Evolutionary conservation across 2,329 filamentous ascomycete genomes (phyloP).

Genomic region (Parafenestella ontariensis): DNA sequence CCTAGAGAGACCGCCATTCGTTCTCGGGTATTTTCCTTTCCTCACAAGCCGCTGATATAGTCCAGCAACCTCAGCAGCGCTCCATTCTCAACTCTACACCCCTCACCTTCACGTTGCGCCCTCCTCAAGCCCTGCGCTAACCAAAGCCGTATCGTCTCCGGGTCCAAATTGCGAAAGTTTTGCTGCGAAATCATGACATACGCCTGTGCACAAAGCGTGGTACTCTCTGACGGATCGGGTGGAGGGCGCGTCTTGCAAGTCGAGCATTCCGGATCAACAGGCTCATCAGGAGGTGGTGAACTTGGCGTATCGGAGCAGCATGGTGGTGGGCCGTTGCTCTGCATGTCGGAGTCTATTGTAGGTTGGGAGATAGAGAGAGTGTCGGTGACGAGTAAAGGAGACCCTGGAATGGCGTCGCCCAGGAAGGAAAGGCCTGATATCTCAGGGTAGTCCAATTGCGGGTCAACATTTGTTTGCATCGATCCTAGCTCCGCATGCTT

Average conservation of each 20-base stretch:
- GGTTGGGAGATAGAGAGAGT: slow-evolving; percentile 3
- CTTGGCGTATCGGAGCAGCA: slow-evolving; percentile 28
- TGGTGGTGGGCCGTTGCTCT: slow-evolving; percentile 26
- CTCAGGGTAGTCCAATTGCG: slow-evolving; percentile 11
- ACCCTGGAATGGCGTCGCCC: slow-evolving; percentile 2
- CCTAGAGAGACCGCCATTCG: background rate
- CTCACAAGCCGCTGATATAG: slow-evolving; percentile 42
- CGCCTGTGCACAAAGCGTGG: slow-evolving; percentile 44
- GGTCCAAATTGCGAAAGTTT: slow-evolving; percentile 43
- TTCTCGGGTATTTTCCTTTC: background rate
- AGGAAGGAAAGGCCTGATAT: slow-evolving; percentile 19
- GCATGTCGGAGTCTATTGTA: background rate
- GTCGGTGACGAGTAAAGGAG: slow-evolving; percentile 4
- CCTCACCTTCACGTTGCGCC: slow-evolving; percentile 38
- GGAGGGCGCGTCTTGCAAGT: slow-evolving; percentile 34
- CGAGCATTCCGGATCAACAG: slow-evolving; percentile 31
- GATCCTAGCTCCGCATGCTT: slow-evolving; percentile 3
- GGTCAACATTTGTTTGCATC: slow-evolving; percentile 4
- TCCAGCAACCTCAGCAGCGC: slow-evolving; percentile 43
- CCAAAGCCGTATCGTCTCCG: slow-evolving; percentile 40
- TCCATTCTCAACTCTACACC: slow-evolving; percentile 46
- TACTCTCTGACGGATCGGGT: slow-evolving; percentile 38
- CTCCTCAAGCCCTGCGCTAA: slow-evolving; percentile 39
- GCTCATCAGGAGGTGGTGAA: slow-evolving; percentile 1
- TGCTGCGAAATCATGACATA: slow-evolving; percentile 45